These are phyloP conservation scores for Pestalotiopsis sp. DNA, from an alignment of 2,329 filamentous ascomycete species.

Conservation along the genomic window DNA sequence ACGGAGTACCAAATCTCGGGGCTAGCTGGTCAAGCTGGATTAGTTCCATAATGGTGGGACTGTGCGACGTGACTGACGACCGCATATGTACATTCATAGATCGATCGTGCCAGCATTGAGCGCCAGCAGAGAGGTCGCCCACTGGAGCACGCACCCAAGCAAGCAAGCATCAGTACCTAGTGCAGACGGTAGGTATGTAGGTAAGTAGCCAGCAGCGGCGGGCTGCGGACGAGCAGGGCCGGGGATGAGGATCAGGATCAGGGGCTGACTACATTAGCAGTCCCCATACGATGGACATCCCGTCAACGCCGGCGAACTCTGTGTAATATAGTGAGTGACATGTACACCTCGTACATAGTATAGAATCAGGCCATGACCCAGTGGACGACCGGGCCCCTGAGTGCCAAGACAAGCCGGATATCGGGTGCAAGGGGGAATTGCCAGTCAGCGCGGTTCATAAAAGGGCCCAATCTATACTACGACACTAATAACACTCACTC, in stretches of 20 bases:
- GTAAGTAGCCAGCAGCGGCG: too few species aligned
- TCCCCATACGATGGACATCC: background rate
- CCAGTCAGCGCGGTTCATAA: background rate
- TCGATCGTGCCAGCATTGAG: slow-evolving; percentile 6
- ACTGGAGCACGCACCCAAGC: background rate
- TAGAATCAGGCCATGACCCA: background rate
- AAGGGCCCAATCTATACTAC: background rate
- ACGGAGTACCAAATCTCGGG: background rate
- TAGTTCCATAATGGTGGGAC: slow-evolving; percentile 9
- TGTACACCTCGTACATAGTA: background rate
- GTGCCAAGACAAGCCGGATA: background rate
- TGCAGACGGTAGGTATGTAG: too few species aligned
- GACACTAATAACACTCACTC: background rate
- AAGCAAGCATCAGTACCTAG: background rate
- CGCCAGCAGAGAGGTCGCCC: background rate
- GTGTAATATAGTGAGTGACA: background rate
- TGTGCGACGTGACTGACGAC: slow-evolving; percentile 8
- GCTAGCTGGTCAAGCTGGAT: background rate
- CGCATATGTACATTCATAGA: background rate
- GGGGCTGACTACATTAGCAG: background rate
- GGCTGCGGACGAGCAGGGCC: background rate
- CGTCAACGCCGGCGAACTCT: background rate
- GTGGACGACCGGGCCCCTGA: background rate
- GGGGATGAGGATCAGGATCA: background rate
- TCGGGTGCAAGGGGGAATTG: background rate